Conservation (phyloP, 345 rosid genomes). For the Citrus hindsii region DNA sequence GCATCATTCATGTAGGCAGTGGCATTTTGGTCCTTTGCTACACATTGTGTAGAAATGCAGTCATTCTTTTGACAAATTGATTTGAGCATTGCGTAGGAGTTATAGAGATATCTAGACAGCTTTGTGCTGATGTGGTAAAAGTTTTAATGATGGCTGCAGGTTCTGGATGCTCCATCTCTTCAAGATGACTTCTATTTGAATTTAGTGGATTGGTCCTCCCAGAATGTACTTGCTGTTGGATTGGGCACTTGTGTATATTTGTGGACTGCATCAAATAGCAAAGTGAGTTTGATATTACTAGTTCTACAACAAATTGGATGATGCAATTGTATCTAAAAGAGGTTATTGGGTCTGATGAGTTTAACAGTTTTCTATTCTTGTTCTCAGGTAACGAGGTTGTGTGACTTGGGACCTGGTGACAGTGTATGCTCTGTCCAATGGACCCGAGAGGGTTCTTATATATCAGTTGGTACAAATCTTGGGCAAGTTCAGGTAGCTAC, state of each 20-base stretch:
- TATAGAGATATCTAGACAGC: background rate
- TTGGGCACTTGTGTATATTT: conserved; percentile 95
- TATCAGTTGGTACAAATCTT: conserved; percentile 76
- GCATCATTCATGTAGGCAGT: background rate
- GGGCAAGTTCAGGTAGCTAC: conserved; percentile 89
- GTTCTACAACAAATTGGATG: background rate
- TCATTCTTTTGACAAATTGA: background rate
- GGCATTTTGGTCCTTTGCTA: background rate
- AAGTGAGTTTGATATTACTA: conserved; percentile 43
- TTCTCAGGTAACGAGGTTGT: conserved; percentile 82
- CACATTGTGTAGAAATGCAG: background rate
- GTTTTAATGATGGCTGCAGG: conserved; percentile 43
- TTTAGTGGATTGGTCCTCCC: conserved; percentile 98
- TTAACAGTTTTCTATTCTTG: conserved; percentile 6
- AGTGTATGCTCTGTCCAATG: conserved; percentile 88
- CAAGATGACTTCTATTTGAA: conserved; percentile 98
- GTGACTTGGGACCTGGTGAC: conserved; percentile 88
- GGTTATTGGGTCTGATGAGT: background rate
- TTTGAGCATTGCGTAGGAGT: background rate
- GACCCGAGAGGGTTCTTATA: conserved; percentile 95
- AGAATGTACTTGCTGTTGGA: conserved; percentile 94
- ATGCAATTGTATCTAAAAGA: background rate
- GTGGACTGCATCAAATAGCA: conserved; percentile 96
- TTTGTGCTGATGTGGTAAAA: background rate
- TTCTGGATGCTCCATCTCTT: conserved; percentile 93